Conservation (phyloP, 2,329 filamentous ascomycete species). For the Dothidotthia symphoricarpi region DNA sequence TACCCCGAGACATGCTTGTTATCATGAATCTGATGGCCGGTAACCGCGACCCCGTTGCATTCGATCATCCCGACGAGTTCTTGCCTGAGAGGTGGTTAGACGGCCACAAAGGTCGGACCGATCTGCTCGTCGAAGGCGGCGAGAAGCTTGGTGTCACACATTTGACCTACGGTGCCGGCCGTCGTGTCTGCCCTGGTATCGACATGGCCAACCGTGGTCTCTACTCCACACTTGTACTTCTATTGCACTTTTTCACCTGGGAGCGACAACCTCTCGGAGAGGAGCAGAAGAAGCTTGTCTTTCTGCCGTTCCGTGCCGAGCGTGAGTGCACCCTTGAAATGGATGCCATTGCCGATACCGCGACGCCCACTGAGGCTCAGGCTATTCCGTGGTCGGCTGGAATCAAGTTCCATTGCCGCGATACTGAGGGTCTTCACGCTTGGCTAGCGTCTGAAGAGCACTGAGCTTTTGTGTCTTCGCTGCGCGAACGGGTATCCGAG, state of each 20-base stretch:
- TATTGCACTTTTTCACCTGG: conserved; percentile 17
- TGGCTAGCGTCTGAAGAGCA: not conserved
- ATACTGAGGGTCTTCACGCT: conserved; percentile 2
- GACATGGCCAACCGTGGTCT: conserved; percentile 15
- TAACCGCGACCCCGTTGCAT: conserved; percentile 1
- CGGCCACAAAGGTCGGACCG: conserved; percentile 1
- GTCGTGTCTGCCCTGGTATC: conserved; percentile 1
- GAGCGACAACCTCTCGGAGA: conserved; percentile 14
- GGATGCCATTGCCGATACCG: conserved; percentile 14
- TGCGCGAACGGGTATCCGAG: no score
- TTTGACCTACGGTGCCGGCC: conserved; percentile 1
- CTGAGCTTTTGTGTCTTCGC: no score
- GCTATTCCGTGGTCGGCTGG: conserved; percentile 17
- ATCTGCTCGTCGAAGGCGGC: not conserved
- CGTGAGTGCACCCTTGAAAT: conserved; percentile 18
- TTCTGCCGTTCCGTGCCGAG: conserved; percentile 26
- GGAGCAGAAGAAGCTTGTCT: conserved; percentile 15
- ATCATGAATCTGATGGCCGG: conserved; percentile 2
- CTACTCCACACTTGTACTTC: conserved; percentile 15
- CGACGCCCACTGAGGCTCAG: conserved; percentile 15
- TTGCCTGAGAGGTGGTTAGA: conserved; percentile 1
- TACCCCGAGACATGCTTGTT: conserved; percentile 1
- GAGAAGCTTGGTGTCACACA: conserved; percentile 4
- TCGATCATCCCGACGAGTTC: conserved; percentile 1
- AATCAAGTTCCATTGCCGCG: conserved; percentile 19